A percentile compares a stretch with the other conserved stretches of the same genome.
These are phyloP conservation scores for Colletotrichum truncatum DNA, from an alignment of 2,329 filamentous ascomycete species.

Conservation along the genomic window DNA sequence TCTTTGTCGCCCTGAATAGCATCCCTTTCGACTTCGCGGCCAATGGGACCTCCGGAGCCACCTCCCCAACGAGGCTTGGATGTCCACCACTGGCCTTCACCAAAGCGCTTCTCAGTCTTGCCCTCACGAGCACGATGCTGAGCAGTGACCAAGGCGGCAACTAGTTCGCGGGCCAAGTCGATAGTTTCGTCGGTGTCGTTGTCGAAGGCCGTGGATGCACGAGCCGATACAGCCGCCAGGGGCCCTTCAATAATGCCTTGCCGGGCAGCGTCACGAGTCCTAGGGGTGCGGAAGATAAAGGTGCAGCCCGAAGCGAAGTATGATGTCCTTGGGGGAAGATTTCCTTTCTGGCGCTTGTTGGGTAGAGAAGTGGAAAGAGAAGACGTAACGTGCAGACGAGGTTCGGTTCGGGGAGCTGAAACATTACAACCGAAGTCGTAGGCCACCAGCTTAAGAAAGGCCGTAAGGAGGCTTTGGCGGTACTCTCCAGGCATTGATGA, in stretches of 20 bases:
- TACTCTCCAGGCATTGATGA: constrained; percentile 66
- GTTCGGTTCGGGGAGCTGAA: constrained; percentile 63
- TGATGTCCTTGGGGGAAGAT: constrained; percentile 49
- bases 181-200: constrained; percentile 65
- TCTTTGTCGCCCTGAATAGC: constrained; percentile 57
- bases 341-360: not conserved
- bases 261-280: constrained; percentile 67
- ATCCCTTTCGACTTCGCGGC: constrained; percentile 65
- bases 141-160: constrained; percentile 68
- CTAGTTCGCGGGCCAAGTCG: constrained; percentile 69
- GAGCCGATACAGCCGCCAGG: constrained; percentile 66
- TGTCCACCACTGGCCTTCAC: constrained; percentile 70
- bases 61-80: constrained; percentile 70
- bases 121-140: constrained; percentile 71
- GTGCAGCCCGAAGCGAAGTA: constrained; percentile 68
- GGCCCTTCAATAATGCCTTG: constrained; percentile 70
- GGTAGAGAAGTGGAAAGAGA: constrained; percentile 37
- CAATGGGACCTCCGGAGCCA: constrained; percentile 69
- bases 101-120: constrained; percentile 63
- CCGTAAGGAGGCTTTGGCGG: constrained; percentile 64
- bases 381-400: constrained; percentile 64
- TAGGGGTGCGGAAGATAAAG: constrained; percentile 69
- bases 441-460: constrained; percentile 71
- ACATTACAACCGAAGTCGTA: constrained; percentile 75
- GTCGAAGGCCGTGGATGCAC: constrained; percentile 63